Conservation (phyloP, 768 basidiomycete genomes). For the Boletus vermiculosoides region DNA sequence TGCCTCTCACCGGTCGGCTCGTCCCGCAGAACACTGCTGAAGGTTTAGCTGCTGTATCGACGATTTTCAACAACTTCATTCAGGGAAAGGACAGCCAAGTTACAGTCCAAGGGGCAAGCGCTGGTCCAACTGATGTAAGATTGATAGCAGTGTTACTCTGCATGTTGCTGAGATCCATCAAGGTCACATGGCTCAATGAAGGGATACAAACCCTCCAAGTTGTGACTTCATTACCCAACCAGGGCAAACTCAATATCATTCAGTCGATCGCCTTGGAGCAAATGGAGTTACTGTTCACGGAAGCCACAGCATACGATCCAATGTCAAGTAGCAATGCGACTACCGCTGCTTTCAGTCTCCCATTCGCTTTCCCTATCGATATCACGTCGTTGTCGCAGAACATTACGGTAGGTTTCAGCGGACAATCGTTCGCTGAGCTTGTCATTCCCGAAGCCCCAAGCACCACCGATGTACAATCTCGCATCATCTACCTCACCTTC, state of each 20-base stretch:
- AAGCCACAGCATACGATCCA: slow-evolving; percentile 56
- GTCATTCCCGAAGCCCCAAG: slow-evolving; percentile 55
- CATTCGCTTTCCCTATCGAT: slow-evolving; percentile 69
- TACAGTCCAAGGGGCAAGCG: slow-evolving; percentile 56
- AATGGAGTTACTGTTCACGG: slow-evolving; percentile 57
- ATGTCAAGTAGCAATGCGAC: slow-evolving; percentile 57
- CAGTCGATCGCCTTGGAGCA: slow-evolving; percentile 61
- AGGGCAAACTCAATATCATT: slow-evolving; percentile 60
- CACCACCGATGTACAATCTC: slow-evolving; percentile 58
- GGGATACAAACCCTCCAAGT: slow-evolving; percentile 64
- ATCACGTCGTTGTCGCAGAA: slow-evolving; percentile 61
- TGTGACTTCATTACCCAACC: slow-evolving; percentile 59
- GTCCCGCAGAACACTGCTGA: slow-evolving; percentile 54
- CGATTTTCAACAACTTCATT: slow-evolving; percentile 70
- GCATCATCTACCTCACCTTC: slow-evolving; percentile 63
- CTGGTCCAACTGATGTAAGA: slow-evolving; percentile 55
- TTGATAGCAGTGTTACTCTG: neutral
- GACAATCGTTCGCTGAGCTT: slow-evolving; percentile 57
- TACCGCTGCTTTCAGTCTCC: slow-evolving; percentile 62
- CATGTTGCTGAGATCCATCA: slow-evolving; percentile 4
- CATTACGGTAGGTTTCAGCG: slow-evolving; percentile 51
- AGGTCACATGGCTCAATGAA: slow-evolving; percentile 73
- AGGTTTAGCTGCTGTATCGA: slow-evolving; percentile 58
- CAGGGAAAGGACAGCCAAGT: slow-evolving; percentile 63
- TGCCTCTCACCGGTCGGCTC: slow-evolving; percentile 61